phyloP scores from a whole-genome alignment of 495 filamentous ascomycete species.

The Terfezia claveryi region DNA sequence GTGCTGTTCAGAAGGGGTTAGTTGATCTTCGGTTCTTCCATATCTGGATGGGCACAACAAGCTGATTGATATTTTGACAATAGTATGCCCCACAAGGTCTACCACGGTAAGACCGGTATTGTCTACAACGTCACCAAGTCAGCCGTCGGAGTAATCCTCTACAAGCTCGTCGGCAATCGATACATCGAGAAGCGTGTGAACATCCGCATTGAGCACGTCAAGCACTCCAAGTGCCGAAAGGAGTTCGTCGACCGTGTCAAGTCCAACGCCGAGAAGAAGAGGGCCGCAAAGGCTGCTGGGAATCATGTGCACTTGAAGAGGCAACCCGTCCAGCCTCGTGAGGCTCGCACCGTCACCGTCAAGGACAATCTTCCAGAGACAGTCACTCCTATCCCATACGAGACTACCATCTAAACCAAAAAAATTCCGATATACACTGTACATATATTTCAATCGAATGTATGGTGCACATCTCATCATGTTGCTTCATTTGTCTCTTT shows the following conservation, averaged over 20 bases:
- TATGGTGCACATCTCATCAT: neutral
- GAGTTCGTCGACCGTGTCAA: constrained; percentile 93
- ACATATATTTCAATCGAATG: neutral
- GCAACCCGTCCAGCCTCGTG: constrained; percentile 58
- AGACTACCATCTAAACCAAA: constrained; percentile 75
- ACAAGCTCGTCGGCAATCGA: constrained; percentile 94
- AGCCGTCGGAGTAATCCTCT: constrained; percentile 89
- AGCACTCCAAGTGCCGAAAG: constrained; percentile 75
- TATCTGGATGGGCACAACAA: neutral
- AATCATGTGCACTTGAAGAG: constrained; percentile 76
- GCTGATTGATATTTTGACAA: neutral
- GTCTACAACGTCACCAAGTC: constrained; percentile 96
- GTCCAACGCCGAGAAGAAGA: constrained; percentile 77
- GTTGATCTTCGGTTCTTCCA: constrained; percentile 19
- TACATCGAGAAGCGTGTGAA: constrained; percentile 99
- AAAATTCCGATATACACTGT: constrained; percentile 9
- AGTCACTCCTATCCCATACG: constrained; percentile 76
- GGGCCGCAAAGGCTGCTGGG: constrained; percentile 75
- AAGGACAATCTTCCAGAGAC: constrained; percentile 73
- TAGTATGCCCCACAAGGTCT: constrained; percentile 97
- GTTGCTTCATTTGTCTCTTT: neutral
- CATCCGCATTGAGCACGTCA: constrained; percentile 94
- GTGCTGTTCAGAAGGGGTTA: constrained; percentile 95
- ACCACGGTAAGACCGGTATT: constrained; percentile 95
- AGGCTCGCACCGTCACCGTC: constrained; percentile 49